Conservation (phyloP, 768 basidiomycete genomes). For the Chalciporus chontae region DNA sequence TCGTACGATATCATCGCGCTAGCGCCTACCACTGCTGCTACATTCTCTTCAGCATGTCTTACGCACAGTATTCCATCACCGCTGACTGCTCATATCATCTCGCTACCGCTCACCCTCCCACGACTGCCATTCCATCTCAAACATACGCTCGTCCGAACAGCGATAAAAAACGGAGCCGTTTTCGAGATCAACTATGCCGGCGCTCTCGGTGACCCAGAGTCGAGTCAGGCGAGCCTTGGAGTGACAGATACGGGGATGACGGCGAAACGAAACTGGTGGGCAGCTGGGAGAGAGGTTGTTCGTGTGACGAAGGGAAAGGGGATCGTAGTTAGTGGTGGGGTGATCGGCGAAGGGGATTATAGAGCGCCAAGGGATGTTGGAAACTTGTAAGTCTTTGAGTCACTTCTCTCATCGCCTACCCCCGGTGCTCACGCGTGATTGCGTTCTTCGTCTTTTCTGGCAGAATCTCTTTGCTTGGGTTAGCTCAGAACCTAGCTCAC, state of each 20-base stretch:
- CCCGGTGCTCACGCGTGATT: neutral
- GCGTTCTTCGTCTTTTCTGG: neutral
- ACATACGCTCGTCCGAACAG: constrained; percentile 78
- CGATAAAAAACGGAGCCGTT: constrained; percentile 76
- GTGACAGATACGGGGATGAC: constrained; percentile 49
- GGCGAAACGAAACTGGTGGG: constrained; percentile 84
- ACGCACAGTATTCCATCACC: constrained; percentile 74
- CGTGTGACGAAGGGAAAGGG: constrained; percentile 81
- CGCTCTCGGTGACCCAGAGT: constrained; percentile 60
- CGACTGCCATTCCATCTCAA: constrained; percentile 79
- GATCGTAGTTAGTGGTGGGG: constrained; percentile 68
- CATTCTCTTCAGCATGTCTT: constrained; percentile 77
- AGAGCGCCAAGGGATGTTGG: constrained; percentile 70
- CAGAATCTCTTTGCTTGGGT: constrained; percentile 64
- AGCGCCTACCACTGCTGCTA: constrained; percentile 32
- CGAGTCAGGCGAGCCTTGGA: constrained; percentile 41
- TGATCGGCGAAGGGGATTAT: constrained; percentile 55
- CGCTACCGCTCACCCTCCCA: constrained; percentile 72
- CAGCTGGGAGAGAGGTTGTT: constrained; percentile 67
- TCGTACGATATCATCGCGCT: too few species aligned
- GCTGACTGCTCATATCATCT: constrained; percentile 76
- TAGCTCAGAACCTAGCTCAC: constrained; percentile 67
- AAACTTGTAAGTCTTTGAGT: constrained; percentile 57
- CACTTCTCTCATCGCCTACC: too few species aligned
- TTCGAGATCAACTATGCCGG: constrained; percentile 82